Evolutionary conservation across 495 filamentous ascomycete species (phyloP).

Genomic region (Aspergillus nidulans): DNA sequence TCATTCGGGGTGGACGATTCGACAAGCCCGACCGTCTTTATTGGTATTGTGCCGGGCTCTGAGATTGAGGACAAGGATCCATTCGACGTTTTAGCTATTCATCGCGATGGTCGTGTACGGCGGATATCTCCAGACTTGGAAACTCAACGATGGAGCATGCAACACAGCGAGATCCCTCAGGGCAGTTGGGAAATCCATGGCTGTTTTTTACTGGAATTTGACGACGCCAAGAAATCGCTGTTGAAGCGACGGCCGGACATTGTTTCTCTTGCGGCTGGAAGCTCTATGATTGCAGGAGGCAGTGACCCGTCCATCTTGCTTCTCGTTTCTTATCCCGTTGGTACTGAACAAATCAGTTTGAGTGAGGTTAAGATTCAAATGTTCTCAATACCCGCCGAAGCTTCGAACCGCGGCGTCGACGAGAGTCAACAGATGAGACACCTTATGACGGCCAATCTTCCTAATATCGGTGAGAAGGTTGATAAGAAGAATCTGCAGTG

Average conservation of each 20-base stretch:
- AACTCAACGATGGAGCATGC: conserved; percentile 39
- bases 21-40: conserved; percentile 36
- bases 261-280: conserved; percentile 34
- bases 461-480: conserved; percentile 24
- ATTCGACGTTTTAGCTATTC: conserved; percentile 45
- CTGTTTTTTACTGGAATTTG: conserved; percentile 43
- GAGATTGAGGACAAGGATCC: conserved; percentile 23
- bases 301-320: conserved; percentile 39
- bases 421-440: conserved; percentile 38
- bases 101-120: conserved; percentile 40
- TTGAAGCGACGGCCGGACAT: conserved; percentile 44
- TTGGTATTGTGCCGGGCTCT: conserved; percentile 35
- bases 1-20: conserved; percentile 38
- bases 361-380: conserved; percentile 39
- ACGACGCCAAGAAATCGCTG: conserved; percentile 40
- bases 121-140: conserved; percentile 38
- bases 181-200: conserved; percentile 30
- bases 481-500: conserved; percentile 31
- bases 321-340: conserved; percentile 36
- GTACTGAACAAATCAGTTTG: conserved; percentile 24
- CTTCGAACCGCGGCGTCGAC: conserved; percentile 17
- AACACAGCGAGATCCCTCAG: conserved; percentile 37
- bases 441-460: conserved; percentile 35
- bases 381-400: conserved; percentile 35
- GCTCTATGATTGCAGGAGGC: conserved; percentile 21